A percentile compares a stretch with the other conserved stretches of the same genome.
Conservation (phyloP, 2,329 filamentous ascomycete genomes). For the Achaetomium macrosporum region DNA sequence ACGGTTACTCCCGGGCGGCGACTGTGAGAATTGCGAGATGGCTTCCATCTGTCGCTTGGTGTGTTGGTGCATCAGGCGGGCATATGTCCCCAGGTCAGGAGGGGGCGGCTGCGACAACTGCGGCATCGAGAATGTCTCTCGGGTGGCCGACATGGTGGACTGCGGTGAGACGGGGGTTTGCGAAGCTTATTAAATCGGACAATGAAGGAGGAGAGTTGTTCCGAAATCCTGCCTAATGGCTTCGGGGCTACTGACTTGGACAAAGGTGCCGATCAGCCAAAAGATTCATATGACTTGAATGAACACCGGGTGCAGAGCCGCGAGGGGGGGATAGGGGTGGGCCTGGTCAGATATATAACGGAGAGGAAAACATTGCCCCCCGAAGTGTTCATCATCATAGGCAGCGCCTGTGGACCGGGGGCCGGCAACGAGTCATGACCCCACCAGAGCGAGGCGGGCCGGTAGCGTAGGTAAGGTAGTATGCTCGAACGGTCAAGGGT, state of each 20-base stretch:
- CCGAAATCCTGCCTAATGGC: not conserved
- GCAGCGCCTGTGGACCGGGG: too few relatives aligned
- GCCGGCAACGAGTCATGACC: too few relatives aligned
- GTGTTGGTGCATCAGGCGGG: slow-evolving; percentile 57
- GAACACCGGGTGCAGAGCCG: too few relatives aligned
- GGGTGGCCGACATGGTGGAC: slow-evolving; percentile 8
- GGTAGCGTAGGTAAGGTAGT: too few relatives aligned
- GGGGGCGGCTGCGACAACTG: slow-evolving; percentile 27
- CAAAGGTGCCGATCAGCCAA: too few relatives aligned
- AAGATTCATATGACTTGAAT: too few relatives aligned
- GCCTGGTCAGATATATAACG: not conserved
- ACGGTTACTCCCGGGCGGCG: slow-evolving; percentile 28
- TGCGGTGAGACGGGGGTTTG: not conserved
- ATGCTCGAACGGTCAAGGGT: too few relatives aligned
- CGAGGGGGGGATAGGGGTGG: too few relatives aligned
- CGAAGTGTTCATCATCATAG: too few relatives aligned
- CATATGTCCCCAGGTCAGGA: slow-evolving; percentile 38
- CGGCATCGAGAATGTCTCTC: slow-evolving; percentile 17
- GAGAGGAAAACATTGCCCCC: not conserved
- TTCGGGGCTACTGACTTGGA: not conserved
- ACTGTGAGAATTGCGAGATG: slow-evolving; percentile 34
- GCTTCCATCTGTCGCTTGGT: slow-evolving; percentile 61
- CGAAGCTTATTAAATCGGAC: not conserved
- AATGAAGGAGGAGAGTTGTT: not conserved
- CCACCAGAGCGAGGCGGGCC: too few relatives aligned